phyloP scores from a whole-genome alignment of 345 rosid species.

The Stellera chamaejasme region DNA sequence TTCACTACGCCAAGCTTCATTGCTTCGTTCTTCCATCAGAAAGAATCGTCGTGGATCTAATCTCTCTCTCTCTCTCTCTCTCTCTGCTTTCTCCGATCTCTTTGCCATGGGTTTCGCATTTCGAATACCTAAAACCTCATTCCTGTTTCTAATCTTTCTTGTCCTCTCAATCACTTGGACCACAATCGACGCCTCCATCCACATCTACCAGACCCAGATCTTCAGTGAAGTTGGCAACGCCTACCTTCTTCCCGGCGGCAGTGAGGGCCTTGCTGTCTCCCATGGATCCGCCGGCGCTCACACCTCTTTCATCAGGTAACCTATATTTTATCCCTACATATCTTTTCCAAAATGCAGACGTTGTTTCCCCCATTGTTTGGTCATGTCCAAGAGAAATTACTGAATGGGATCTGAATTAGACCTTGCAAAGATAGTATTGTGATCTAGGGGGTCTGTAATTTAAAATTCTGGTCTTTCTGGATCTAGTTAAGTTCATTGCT shows the following conservation, averaged over 20 bases:
- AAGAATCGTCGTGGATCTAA: constrained; percentile 19
- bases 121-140: neutral
- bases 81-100: neutral
- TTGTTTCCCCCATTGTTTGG: neutral
- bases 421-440: neutral
- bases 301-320: constrained; percentile 57
- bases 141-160: constrained; percentile 15
- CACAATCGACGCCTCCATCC: constrained; percentile 48
- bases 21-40: constrained; percentile 13
- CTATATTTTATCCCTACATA: neutral
- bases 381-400: no score
- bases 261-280: constrained; percentile 76
- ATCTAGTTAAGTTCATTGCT: neutral
- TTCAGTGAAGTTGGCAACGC: constrained; percentile 83
- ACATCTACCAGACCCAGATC: constrained; percentile 48
- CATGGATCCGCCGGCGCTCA: constrained; percentile 5
- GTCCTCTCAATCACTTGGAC: constrained; percentile 16
- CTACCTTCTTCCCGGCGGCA: constrained; percentile 88
- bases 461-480: neutral
- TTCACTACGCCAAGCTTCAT: neutral
- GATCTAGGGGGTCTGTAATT: neutral
- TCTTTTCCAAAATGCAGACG: neutral
- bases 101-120: constrained; percentile 34
- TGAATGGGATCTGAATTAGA: no score
- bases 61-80: constrained; percentile 7